phyloP scores from a whole-genome alignment of 2,329 filamentous ascomycete species.

The Penicillium sp. region DNA sequence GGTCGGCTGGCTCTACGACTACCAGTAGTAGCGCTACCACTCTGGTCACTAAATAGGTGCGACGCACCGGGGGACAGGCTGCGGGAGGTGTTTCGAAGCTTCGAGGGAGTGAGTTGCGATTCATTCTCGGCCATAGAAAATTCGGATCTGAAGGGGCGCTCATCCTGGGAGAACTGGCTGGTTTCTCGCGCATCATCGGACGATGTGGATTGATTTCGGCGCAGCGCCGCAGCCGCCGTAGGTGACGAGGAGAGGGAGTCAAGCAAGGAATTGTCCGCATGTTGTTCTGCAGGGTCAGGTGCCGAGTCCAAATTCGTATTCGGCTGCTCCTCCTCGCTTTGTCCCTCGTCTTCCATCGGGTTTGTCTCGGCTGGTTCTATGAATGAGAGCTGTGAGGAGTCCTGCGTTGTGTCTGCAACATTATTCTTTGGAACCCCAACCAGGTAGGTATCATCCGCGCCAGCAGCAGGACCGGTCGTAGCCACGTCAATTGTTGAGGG shows the following conservation, averaged over 20 bases:
- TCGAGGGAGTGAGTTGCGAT: slow-evolving; percentile 29
- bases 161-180: slow-evolving; percentile 25
- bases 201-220: slow-evolving; percentile 39
- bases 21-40: slow-evolving; percentile 26
- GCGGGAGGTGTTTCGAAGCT: slow-evolving; percentile 27
- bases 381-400: slow-evolving; percentile 29
- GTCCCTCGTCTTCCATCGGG: slow-evolving; percentile 18
- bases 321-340: neutral
- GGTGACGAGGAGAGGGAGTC: slow-evolving; percentile 49
- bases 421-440: slow-evolving; percentile 38
- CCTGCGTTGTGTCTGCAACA: slow-evolving; percentile 15
- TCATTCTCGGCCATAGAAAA: slow-evolving; percentile 25
- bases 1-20: slow-evolving; percentile 49
- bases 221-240: slow-evolving; percentile 44
- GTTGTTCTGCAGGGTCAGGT: neutral
- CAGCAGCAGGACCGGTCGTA: slow-evolving; percentile 26
- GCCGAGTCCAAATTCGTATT: neutral
- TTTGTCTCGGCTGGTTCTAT: slow-evolving; percentile 26
- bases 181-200: slow-evolving; percentile 24
- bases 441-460: slow-evolving; percentile 47
- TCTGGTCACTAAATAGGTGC: slow-evolving; percentile 30
- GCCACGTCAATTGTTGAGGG: slow-evolving; percentile 46
- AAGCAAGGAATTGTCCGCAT: slow-evolving; percentile 35
- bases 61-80: slow-evolving; percentile 31
- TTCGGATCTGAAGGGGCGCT: slow-evolving; percentile 23